Conservation (phyloP, 1,284 basidiomycete genomes). For the Moesziomyces sp. region DNA sequence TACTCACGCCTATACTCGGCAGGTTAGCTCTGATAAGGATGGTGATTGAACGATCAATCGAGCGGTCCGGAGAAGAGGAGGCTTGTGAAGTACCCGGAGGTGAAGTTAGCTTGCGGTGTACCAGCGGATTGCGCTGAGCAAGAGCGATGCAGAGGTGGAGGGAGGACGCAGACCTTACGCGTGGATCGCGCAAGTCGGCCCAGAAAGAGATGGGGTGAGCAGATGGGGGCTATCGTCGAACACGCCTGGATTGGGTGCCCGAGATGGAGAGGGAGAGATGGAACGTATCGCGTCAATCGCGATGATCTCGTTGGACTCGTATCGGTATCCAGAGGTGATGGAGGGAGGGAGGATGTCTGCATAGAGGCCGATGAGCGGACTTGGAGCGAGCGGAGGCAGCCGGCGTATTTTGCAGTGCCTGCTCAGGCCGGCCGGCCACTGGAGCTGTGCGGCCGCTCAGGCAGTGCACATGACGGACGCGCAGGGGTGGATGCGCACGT, state of each 20-base stretch:
- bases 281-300: conserved; percentile 43
- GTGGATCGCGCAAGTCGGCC: conserved; percentile 52
- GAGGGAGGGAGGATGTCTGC: conserved; percentile 4
- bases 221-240: conserved; percentile 33
- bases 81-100: conserved; percentile 22
- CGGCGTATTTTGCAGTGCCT: not conserved
- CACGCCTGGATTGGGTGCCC: conserved; percentile 61
- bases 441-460: not conserved
- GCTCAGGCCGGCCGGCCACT: too few species aligned
- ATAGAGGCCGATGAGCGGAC: too few species aligned
- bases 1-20: conserved; percentile 50
- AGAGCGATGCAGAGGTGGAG: not conserved
- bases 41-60: conserved; percentile 53
- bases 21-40: conserved; percentile 38
- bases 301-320: conserved; percentile 33
- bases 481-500: conserved; percentile 8
- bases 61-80: conserved; percentile 39
- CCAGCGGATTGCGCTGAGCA: conserved; percentile 38
- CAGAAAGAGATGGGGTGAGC: not conserved
- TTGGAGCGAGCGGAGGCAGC: not conserved
- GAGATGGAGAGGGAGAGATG: conserved; percentile 42
- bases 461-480: not conserved
- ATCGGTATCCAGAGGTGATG: conserved; percentile 25
- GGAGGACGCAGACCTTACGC: conserved; percentile 40
- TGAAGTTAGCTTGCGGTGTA: conserved; percentile 23